phyloP scores from a whole-genome alignment of 1,139 yeast genomes.

The Pichia sp. region DNA sequence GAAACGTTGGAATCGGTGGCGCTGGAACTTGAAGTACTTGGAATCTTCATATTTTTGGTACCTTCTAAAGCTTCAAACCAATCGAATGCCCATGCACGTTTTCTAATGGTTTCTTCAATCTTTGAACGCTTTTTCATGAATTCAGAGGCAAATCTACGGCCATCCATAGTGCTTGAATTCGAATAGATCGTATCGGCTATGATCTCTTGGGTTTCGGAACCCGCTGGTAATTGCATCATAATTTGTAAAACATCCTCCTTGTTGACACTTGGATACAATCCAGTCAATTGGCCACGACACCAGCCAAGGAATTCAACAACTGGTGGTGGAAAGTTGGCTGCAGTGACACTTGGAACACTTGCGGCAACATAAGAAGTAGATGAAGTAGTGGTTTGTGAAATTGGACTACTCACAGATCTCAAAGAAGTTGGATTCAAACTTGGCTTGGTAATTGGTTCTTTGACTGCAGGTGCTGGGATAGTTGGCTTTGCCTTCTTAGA shows the following conservation, averaged over 20 bases:
- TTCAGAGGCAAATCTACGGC: slow-evolving; percentile 90
- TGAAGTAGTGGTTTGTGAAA: background rate
- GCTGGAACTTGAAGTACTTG: background rate
- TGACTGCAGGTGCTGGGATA: slow-evolving; percentile 20
- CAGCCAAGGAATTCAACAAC: slow-evolving; percentile 74
- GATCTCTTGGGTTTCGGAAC: slow-evolving; percentile 73
- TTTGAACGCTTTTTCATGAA: slow-evolving; percentile 74
- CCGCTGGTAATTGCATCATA: slow-evolving; percentile 74
- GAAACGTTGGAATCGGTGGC: background rate
- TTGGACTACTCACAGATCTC: slow-evolving; percentile 32
- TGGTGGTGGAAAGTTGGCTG: slow-evolving; percentile 26
- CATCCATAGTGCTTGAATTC: slow-evolving; percentile 91
- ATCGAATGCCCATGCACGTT: slow-evolving; percentile 45
- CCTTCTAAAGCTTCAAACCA: slow-evolving; percentile 57
- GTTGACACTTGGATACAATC: slow-evolving; percentile 71
- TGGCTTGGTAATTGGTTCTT: slow-evolving; percentile 8
- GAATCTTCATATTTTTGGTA: slow-evolving; percentile 6
- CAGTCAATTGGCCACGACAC: slow-evolving; percentile 77
- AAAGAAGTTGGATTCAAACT: slow-evolving; percentile 23
- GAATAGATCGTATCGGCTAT: slow-evolving; percentile 92
- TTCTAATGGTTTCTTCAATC: slow-evolving; percentile 58
- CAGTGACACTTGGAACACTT: slow-evolving; percentile 7
- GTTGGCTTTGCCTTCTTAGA: slow-evolving; percentile 36
- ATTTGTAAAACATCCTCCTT: slow-evolving; percentile 77
- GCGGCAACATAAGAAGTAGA: slow-evolving; percentile 17